Conservation (phyloP, 2,329 filamentous ascomycete genomes). For the Ceratocystis colombiana region DNA sequence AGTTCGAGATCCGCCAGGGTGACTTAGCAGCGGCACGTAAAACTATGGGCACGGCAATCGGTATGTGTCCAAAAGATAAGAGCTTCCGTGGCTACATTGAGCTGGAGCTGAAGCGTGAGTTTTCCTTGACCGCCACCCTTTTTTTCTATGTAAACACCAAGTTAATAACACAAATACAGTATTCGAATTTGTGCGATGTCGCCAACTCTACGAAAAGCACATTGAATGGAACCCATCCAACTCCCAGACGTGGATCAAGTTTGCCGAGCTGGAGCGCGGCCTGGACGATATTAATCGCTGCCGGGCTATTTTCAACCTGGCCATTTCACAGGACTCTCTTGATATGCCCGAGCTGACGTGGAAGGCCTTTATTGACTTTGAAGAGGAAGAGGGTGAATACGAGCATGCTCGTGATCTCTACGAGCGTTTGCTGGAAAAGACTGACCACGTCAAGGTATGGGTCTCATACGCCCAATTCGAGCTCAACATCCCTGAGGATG, state of each 20-base stretch:
- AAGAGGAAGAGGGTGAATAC: constrained; percentile 90
- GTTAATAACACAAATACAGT: constrained; percentile 34
- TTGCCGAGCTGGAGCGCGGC: constrained; percentile 83
- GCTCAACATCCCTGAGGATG: constrained; percentile 76
- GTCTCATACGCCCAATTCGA: constrained; percentile 98
- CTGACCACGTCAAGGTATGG: constrained; percentile 99
- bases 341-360: constrained; percentile 97
- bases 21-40: constrained; percentile 74
- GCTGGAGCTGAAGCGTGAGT: constrained; percentile 61
- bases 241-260: constrained; percentile 90
- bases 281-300: constrained; percentile 82
- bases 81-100: constrained; percentile 90
- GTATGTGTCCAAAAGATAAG: constrained; percentile 92
- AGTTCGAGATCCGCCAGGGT: constrained; percentile 84
- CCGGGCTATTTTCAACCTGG: constrained; percentile 84
- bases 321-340: constrained; percentile 67
- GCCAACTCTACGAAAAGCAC: constrained; percentile 87
- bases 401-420: constrained; percentile 72
- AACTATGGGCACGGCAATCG: constrained; percentile 78
- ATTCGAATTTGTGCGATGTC: constrained; percentile 86
- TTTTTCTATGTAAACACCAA: neutral
- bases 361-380: constrained; percentile 98
- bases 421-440: constrained; percentile 83
- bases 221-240: constrained; percentile 86
- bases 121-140: neutral